Conservation (phyloP, 441 rosid species). For the Heliophila coronopifolia region DNA sequence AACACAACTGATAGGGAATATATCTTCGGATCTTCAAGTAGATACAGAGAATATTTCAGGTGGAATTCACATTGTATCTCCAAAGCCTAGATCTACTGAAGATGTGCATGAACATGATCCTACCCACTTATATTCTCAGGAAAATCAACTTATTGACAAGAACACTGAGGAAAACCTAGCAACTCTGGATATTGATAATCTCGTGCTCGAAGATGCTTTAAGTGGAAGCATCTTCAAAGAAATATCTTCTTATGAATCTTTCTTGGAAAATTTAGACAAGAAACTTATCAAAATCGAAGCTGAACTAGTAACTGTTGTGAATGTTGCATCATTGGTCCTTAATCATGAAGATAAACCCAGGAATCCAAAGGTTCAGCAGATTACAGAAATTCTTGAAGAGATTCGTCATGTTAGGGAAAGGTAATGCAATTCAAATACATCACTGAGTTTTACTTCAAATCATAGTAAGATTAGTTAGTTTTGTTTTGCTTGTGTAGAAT, state of each 20-base stretch:
- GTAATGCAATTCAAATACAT: constrained; percentile 33
- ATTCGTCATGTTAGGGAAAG: constrained; percentile 46
- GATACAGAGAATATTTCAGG: constrained; percentile 34
- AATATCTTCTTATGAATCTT: constrained; percentile 51
- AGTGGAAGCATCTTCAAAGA: constrained; percentile 25
- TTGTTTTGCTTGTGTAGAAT: constrained; percentile 19
- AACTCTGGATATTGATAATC: constrained; percentile 18
- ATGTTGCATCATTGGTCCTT: constrained; percentile 46
- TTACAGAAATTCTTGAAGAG: constrained; percentile 53
- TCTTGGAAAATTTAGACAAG: constrained; percentile 52
- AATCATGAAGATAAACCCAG: constrained; percentile 41
- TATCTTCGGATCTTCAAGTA: constrained; percentile 50
- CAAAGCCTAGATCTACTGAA: constrained; percentile 34
- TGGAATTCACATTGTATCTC: constrained; percentile 58
- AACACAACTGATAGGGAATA: constrained; percentile 59
- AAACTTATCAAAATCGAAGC: constrained; percentile 57
- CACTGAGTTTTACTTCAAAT: not conserved
- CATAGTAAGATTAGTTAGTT: not conserved
- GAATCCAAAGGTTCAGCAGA: constrained; percentile 52
- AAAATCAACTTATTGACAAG: constrained; percentile 16
- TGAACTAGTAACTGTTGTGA: constrained; percentile 55
- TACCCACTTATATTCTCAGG: constrained; percentile 17
- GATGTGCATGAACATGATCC: constrained; percentile 18
- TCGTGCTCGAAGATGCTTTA: constrained; percentile 27
- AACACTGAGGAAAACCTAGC: constrained; percentile 26